Evolutionary conservation across 108 stramenopile genomes (phyloP), one percentile per base, ranked within the genome.

Genomic region (Cyclotella choctawhatcheeana): DNA sequence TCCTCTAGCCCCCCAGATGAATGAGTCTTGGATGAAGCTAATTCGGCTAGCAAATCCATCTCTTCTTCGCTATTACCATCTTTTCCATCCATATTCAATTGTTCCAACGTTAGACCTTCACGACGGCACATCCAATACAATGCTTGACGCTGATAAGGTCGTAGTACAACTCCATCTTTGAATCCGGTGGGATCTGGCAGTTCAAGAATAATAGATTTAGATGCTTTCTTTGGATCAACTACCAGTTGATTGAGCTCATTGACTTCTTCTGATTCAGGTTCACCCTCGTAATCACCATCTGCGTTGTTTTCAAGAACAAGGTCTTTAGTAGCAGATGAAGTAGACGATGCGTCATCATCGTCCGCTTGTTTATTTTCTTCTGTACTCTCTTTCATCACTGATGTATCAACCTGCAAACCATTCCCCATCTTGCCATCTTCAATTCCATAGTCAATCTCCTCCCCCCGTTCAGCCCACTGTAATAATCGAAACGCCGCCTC

Each of bases 391-490:
- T 56, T 56, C 55, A 56, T 56, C 30, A 16, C 55, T 0, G 5
- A 31, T 6, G n/a, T 31, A 56, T 56, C 55, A 30, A 56, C 29
- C 2, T 6, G 8, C 27, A 13, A 27, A 40, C 37, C 37, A 40
- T 6, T 8, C 55, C 30, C 30, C 5, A 69, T 34, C 0, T 33
- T 55, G n/a, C 33, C 52, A 1, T 14, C 34, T 13, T 5, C 20
- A 24, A 10, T n/a, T n/a, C n/a, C 45, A 54, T 35, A 44, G 13
- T 35, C 59, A 8, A 32, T 53, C 20, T 82, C 68, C 45, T 89
- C 83, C 56, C 91, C 91, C 65, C 82, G 76, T 51, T 95, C 85
- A 1, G 90, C 91, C 89, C 90, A 95, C 58, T 92, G 90, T 73
- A 95, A 67, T 34, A 95, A 58, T 18, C 29, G 78, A 86, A 89